Conservation (phyloP, 441 rosid species). For the Populus hybrid region DNA sequence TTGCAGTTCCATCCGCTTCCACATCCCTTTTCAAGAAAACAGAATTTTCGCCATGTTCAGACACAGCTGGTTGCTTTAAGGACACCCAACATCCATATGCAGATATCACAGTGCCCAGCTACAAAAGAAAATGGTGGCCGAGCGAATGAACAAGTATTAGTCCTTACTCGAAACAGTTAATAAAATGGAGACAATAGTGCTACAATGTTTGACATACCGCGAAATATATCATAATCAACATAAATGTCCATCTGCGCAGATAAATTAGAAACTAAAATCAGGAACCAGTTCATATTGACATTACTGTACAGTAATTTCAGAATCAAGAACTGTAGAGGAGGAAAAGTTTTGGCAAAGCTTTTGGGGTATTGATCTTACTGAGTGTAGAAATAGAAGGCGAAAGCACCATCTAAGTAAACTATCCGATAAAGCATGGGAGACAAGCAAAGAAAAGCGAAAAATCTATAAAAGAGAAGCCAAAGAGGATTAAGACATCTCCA, state of each 20-base stretch:
- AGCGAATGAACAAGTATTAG: not conserved
- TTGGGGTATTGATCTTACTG: conserved; percentile 25
- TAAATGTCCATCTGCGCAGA: conserved; percentile 78
- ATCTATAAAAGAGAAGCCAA: conserved; percentile 40
- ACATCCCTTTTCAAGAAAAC: conserved; percentile 25
- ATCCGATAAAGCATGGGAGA: conserved; percentile 15
- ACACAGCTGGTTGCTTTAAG: conserved; percentile 15
- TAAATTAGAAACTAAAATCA: conserved; percentile 1
- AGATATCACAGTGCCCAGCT: conserved; percentile 72
- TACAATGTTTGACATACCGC: conserved; percentile 46
- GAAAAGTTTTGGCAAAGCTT: not conserved
- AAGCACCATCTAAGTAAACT: conserved; percentile 31
- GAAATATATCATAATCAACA: conserved; percentile 70
- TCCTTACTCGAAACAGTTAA: not conserved
- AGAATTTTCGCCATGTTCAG: conserved; percentile 22
- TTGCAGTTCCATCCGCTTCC: conserved; percentile 28
- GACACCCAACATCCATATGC: conserved; percentile 68
- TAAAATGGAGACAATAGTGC: too few relatives aligned
- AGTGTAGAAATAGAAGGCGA: conserved; percentile 45
- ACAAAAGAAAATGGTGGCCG: conserved; percentile 3
- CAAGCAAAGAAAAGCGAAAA: conserved; percentile 33
- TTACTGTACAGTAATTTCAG: not conserved
- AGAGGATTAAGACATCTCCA: conserved; percentile 41
- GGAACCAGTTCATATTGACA: not conserved
- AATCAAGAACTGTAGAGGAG: not conserved